Conservation (phyloP, 257 asterid genomes). For the Mentha longifolia region DNA sequence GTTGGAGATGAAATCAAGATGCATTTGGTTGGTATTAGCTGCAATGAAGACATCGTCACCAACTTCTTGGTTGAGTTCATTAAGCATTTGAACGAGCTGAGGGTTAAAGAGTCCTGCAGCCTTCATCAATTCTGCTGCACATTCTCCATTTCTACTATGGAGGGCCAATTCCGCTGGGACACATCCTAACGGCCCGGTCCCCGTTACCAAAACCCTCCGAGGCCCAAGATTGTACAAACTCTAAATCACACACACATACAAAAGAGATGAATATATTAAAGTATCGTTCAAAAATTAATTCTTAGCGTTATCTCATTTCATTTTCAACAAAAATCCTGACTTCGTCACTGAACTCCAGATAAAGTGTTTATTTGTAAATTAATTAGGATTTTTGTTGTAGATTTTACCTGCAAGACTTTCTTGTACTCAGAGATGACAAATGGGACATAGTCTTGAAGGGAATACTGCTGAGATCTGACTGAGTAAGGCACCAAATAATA, state of each 20-base stretch:
- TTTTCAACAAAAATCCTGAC: background rate
- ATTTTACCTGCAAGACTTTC: conserved; percentile 57
- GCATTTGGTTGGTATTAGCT: conserved; percentile 66
- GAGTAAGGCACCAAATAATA: conserved; percentile 76
- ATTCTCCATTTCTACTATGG: conserved; percentile 64
- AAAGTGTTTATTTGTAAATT: too few relatives aligned
- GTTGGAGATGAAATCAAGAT: conserved; percentile 58
- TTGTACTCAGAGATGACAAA: conserved; percentile 66
- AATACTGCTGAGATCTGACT: conserved; percentile 61
- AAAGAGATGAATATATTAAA: too few relatives aligned
- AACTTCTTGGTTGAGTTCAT: conserved; percentile 51
- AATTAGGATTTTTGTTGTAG: background rate
- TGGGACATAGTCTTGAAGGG: conserved; percentile 54
- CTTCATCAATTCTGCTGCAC: conserved; percentile 53
- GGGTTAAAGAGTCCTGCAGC: conserved; percentile 79
- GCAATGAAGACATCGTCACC: conserved; percentile 59
- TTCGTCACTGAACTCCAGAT: background rate
- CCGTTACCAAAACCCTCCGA: conserved; percentile 78
- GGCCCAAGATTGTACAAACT: conserved; percentile 59
- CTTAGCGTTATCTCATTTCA: too few relatives aligned
- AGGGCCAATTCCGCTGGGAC: conserved; percentile 79
- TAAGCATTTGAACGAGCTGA: conserved; percentile 53
- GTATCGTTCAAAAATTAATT: too few relatives aligned
- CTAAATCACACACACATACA: conserved; percentile 34
- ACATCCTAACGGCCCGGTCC: conserved; percentile 90